These are phyloP conservation scores for Umbelopsis ramanniana DNA, from an alignment of 192 early-diverging fungal genomes.

Conservation along the genomic window DNA sequence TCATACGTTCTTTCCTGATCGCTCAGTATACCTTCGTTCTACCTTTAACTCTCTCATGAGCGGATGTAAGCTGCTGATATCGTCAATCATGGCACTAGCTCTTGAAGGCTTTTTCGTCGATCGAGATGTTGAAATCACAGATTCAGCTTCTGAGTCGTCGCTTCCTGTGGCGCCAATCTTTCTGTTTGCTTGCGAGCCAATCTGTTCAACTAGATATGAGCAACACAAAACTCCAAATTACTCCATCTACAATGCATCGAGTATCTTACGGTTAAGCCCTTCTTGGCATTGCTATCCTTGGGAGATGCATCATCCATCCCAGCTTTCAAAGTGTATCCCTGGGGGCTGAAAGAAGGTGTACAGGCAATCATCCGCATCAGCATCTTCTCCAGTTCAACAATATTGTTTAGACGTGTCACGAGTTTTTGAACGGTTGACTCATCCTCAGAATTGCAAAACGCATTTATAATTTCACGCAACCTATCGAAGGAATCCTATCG, in stretches of 20 bases:
- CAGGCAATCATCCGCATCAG: conserved; percentile 21
- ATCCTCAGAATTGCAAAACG: conserved; percentile 51
- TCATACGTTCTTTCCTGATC: not conserved
- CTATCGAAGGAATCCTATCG: conserved; percentile 43
- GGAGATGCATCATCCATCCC: not conserved
- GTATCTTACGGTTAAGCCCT: not conserved
- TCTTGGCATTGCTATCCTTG: conserved; percentile 5
- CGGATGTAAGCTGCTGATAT: not conserved
- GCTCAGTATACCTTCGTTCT: not conserved
- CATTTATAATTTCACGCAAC: conserved; percentile 72
- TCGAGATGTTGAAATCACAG: not conserved
- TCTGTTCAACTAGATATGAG: not conserved
- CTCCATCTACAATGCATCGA: not conserved
- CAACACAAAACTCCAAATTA: not conserved
- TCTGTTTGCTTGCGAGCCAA: not conserved
- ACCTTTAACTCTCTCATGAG: conserved; percentile 46
- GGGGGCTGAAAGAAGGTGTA: conserved; percentile 1
- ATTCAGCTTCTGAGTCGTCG: not conserved
- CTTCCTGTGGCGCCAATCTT: not conserved
- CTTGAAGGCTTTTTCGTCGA: not conserved
- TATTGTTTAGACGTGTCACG: conserved; percentile 46
- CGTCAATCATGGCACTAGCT: not conserved
- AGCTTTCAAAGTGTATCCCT: conserved; percentile 2
- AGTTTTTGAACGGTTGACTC: conserved; percentile 44
- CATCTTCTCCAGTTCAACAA: conserved; percentile 43